Evolutionary conservation across 495 filamentous ascomycete genomes (phyloP), one percentile per base, ranked within the genome.

Genomic region (Xanthoparmelia taractica): DNA sequence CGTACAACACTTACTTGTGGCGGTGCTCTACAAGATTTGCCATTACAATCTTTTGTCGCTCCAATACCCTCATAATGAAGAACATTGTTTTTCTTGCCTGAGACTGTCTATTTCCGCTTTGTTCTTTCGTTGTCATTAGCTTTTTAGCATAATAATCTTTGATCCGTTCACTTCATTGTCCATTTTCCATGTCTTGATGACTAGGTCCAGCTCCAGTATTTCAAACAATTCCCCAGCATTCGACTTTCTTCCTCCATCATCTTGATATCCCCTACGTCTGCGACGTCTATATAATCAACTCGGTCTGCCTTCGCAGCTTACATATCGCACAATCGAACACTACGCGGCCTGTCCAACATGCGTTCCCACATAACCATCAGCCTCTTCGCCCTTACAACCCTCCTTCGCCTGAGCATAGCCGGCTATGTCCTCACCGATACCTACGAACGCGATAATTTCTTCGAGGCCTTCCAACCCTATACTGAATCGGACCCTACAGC

Each of bases 401-500:
- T 79, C 41, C 66, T 74, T 64, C 68, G 72, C 36, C 64, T 78
- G 56, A 70, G 70, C 64, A 68, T 75, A 61, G 81, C 79, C 61
- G 73, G 69, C 66, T 85, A 84, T 69, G 73, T 73, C 15, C 69
- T 84, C 45, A 60, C 67, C 27, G 79, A 81, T 27, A 74, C 78
- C 67, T 82, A 78, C 60, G 58, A 38, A 23, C 63, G 65, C 25
- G 65, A 67, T 43, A 67, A 73, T 8, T 86, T 85, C 69, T 86
- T 85, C 69, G 77, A 81, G 69, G 80, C 79, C 52, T 85, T 86
- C 73, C 71, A 77, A 55, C 77, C 79, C 64, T 78, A 66, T 63
- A 76, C 78, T 5, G 73, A 75, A 68, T 8, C 72, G 1, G 88
- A 92, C 65, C 89, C 88, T 8, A 91, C 87, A 10, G 71, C 85